Base-by-base conservation (phyloP, 2,329 filamentous ascomycete genomes). In the Ophiosphaerella herpotricha region DNA sequence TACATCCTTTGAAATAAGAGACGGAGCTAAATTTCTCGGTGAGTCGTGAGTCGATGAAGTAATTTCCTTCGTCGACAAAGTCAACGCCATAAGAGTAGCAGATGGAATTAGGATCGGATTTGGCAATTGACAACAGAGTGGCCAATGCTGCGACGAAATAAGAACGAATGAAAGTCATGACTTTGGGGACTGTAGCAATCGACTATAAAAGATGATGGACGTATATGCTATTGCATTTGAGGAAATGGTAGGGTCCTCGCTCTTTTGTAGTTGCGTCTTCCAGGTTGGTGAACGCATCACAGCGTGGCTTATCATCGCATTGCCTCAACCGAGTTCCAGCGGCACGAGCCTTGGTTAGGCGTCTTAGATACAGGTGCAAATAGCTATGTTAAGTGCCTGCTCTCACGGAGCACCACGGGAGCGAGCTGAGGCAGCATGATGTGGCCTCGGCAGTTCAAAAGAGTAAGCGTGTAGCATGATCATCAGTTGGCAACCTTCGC, bases 31-130 rank as follows among this genome's bases (percentile, higher is more conserved):
- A 80, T 5, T 59, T 58, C 2, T 76, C 74, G 3, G 60, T 63
- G 0, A 74, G 77, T 13, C 66, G 58, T 8, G 69, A 68, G 57
- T 79, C 77, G 58, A 78, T 77, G 60, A 78, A 80, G 62, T 78
- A 80, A 14, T 62, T 55, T 2, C 70, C 71, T 32, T 73, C 75
- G 54, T 75, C 71, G 39, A 75, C 60, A 46, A 76, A 80, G 55
- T 80, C 77, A 14, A 75, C 67, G 43, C 73, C 73, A 45, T 63
- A 74, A 9, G 72, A 71, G 40, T 68, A 62, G 51, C 73, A 75
- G 16, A 66, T 57, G 1, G 64, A 64, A 21, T 61, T 58, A 6
- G 52, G 49, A 45, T 67, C 56, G 9, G 64, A 52, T 18, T 41
- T 50, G 37, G 58, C 63, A 18, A 67, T 37, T 5, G 68, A 63